Conservation (phyloP, 2,329 filamentous ascomycete genomes). For the Eutypa lata region DNA sequence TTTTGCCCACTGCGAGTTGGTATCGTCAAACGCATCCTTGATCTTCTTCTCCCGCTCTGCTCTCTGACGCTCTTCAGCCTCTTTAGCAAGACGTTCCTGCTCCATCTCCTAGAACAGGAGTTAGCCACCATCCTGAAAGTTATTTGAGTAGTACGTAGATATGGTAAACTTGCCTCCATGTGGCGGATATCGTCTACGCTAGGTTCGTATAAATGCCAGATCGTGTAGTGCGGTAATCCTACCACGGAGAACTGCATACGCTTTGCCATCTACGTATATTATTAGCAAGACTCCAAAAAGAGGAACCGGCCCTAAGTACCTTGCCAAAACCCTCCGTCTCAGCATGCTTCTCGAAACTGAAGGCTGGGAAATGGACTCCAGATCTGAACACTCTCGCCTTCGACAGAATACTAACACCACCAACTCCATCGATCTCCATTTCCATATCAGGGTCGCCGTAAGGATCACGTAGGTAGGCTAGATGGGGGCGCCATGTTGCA, state of each 20-base stretch:
- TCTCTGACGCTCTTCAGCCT: slow-evolving; percentile 75
- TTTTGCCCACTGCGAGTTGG: slow-evolving; percentile 80
- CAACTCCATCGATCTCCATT: slow-evolving; percentile 98
- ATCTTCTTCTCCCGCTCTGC: slow-evolving; percentile 73
- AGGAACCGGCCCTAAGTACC: slow-evolving; percentile 47
- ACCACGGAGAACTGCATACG: slow-evolving; percentile 95
- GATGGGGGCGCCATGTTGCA: slow-evolving; percentile 94
- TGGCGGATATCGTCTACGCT: slow-evolving; percentile 95
- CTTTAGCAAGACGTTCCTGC: slow-evolving; percentile 72
- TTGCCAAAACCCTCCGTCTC: slow-evolving; percentile 99
- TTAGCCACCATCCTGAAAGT: slow-evolving; percentile 10
- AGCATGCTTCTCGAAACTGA: slow-evolving; percentile 97
- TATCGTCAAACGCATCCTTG: slow-evolving; percentile 75
- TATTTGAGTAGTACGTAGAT: background rate
- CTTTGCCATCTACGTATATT: slow-evolving; percentile 75
- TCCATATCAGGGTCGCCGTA: slow-evolving; percentile 99
- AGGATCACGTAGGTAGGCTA: slow-evolving; percentile 93
- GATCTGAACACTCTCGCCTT: slow-evolving; percentile 94
- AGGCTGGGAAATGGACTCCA: slow-evolving; percentile 95
- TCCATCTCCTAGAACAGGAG: slow-evolving; percentile 74
- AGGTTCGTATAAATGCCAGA: slow-evolving; percentile 99
- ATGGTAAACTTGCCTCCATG: slow-evolving; percentile 66
- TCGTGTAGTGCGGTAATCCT: slow-evolving; percentile 93
- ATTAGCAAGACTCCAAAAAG: slow-evolving; percentile 8
- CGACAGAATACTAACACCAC: slow-evolving; percentile 93